A percentile compares a stretch with the other conserved stretches of the same genome.
phyloP scores from a whole-genome alignment of 306 rosid genomes.

The Quercus engelmannii region DNA sequence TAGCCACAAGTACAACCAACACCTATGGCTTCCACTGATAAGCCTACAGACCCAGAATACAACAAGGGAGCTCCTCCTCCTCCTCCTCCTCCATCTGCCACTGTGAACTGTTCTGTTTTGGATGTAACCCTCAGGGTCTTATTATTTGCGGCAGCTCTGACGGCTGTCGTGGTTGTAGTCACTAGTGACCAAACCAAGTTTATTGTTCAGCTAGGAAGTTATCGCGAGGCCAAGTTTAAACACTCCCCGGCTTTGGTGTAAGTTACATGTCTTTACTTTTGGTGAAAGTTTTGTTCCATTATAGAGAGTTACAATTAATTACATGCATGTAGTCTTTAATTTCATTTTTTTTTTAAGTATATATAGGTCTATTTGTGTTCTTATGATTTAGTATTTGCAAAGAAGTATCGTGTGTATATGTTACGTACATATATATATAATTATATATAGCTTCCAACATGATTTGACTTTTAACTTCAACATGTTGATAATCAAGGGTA shows the following conservation, averaged over 20 bases:
- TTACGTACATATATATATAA: too few relatives aligned
- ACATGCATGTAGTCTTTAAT: neutral
- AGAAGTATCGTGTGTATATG: too few relatives aligned
- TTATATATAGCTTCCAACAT: too few relatives aligned
- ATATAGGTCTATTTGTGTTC: too few relatives aligned
- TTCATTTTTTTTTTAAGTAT: neutral
- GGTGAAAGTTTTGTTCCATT: neutral
- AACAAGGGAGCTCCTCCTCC: slow-evolving; percentile 19
- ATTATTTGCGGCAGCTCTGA: slow-evolving; percentile 63
- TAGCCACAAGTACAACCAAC: neutral
- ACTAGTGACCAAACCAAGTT: slow-evolving; percentile 59
- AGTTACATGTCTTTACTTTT: slow-evolving; percentile 13
- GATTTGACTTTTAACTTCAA: too few relatives aligned
- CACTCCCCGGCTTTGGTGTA: slow-evolving; percentile 82
- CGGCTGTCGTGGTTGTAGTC: slow-evolving; percentile 56
- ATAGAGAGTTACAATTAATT: neutral
- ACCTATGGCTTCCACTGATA: slow-evolving; percentile 63
- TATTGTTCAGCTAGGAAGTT: neutral
- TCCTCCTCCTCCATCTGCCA: neutral
- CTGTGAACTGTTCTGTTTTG: slow-evolving; percentile 12
- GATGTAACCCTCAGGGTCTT: slow-evolving; percentile 55
- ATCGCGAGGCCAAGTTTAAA: slow-evolving; percentile 48
- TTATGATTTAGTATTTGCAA: too few relatives aligned
- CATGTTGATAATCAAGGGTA: too few relatives aligned
- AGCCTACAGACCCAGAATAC: slow-evolving; percentile 45